Evolutionary conservation across 2,329 filamentous ascomycete species (phyloP), one percentile per base, ranked within the genome.

Genomic region (Lasiodiplodia sp.): DNA sequence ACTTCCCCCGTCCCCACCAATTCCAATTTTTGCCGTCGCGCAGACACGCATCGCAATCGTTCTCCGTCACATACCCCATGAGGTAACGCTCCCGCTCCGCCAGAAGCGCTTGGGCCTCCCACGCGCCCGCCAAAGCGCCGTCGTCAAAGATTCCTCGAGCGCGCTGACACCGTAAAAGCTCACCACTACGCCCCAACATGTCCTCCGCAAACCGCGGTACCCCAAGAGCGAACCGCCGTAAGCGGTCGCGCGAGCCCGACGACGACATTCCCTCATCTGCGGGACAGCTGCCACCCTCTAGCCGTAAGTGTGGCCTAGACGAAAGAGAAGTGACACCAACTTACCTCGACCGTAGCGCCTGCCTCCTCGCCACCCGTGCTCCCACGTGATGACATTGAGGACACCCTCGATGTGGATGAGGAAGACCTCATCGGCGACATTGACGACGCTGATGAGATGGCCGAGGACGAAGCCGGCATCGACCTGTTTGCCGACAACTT

Each of bases 181-280:
- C 93, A 79, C 94, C 94, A 78, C 86, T 96, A 70, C 90, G 91
- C 80, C 86, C 89, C 74, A 93, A 90, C 82, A 91, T 92, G 85
- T 89, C 91, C 70, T 94, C 94, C 72, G 93, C 90, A 75, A 97
- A 97, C 81, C 89, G 93, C 73, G 92, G 93, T 66, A 79, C 86
- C 68, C 80, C 81, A 21, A 82, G 81, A 66, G 74, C 82, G 71
- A 86, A 82, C 72, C 81, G 85, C 70, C 85, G 88, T 70, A 92
- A 92, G 80, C 86, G 90, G 74, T 84, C 85, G 44, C 86, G 89
- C 81, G 89, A 91, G 74, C 85, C 86, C 69, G 89, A 91, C 73
- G 86, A 89, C 75, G 87, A 88, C 66, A 76, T 84, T 53, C 83
- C 84, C 52, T 88, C 87, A 34, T 88, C 68, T 38, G 52, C 87